These are phyloP conservation scores for Candida insectalens DNA, from an alignment of 805 yeast species.

Conservation along the genomic window DNA sequence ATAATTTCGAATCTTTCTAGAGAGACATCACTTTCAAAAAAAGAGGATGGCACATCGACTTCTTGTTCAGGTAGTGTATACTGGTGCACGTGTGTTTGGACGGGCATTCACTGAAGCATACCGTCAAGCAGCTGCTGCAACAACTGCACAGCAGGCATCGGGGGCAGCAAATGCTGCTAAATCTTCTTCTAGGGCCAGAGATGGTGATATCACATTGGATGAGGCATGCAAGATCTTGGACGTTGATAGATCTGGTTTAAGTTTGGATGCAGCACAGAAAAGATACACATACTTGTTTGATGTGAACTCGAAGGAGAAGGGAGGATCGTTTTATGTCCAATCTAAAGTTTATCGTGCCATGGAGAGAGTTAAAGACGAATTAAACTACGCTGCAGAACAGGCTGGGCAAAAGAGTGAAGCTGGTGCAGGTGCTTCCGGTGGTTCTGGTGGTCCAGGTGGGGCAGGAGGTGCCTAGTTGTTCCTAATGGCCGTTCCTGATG, in stretches of 20 bases:
- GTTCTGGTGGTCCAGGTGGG: no score
- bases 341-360: slow-evolving; percentile 90
- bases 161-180: slow-evolving; percentile 22
- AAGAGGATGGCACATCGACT: slow-evolving; percentile 82
- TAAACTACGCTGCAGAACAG: slow-evolving; percentile 45
- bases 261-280: slow-evolving; percentile 49
- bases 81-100: slow-evolving; percentile 95
- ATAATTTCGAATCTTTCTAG: no score
- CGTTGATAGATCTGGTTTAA: slow-evolving; percentile 49
- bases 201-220: slow-evolving; percentile 72
- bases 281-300: slow-evolving; percentile 79
- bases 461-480: no score
- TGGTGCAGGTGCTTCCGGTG: no score
- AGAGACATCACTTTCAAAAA: no score
- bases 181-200: slow-evolving; percentile 38
- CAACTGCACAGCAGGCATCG: slow-evolving; percentile 42
- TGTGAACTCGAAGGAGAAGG: slow-evolving; percentile 86
- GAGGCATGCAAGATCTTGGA: slow-evolving; percentile 91
- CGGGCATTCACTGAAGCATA: slow-evolving; percentile 95
- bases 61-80: slow-evolving; percentile 76
- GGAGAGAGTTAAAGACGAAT: slow-evolving; percentile 78
- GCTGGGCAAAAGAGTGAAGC: slow-evolving; percentile 17
- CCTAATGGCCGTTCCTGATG: no score
- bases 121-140: slow-evolving; percentile 89
- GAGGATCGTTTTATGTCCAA: slow-evolving; percentile 92